A percentile compares a stretch with the other conserved stretches of the same genome.
phyloP scores from a whole-genome alignment of 495 filamentous ascomycete genomes.

The Neurospora sp. region DNA sequence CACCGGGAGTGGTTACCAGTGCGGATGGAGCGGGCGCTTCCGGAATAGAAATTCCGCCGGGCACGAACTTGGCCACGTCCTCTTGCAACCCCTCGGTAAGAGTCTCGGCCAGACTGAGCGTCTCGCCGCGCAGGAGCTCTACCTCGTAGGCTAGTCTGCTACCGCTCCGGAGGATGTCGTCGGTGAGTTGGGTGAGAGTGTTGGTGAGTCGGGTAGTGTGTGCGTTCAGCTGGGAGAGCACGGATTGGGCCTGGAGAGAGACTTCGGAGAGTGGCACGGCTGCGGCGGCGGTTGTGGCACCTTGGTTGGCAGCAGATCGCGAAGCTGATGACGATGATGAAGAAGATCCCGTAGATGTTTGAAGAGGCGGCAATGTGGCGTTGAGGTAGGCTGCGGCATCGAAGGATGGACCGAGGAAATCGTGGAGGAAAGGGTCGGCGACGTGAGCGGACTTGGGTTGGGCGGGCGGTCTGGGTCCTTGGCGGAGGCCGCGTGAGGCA shows the following conservation, averaged over 20 bases:
- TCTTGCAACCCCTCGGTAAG: slow-evolving; percentile 59
- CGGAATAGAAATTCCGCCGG: slow-evolving; percentile 30
- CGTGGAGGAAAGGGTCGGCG: slow-evolving; percentile 49
- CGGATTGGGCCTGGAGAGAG: slow-evolving; percentile 69
- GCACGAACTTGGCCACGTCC: slow-evolving; percentile 62
- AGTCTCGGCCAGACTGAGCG: slow-evolving; percentile 63
- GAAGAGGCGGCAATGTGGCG: slow-evolving; percentile 55
- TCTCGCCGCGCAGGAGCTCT: slow-evolving; percentile 82
- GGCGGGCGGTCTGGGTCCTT: slow-evolving; percentile 17
- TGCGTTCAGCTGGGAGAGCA: slow-evolving; percentile 77
- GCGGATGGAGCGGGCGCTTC: slow-evolving; percentile 5
- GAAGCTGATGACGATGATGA: not conserved
- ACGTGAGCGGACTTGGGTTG: slow-evolving; percentile 44
- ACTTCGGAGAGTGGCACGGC: slow-evolving; percentile 64
- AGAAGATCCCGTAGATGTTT: slow-evolving; percentile 20
- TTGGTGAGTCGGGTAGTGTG: slow-evolving; percentile 78
- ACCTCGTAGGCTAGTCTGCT: slow-evolving; percentile 89
- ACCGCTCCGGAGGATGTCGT: slow-evolving; percentile 84
- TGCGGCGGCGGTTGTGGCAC: slow-evolving; percentile 24
- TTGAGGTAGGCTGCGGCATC: slow-evolving; percentile 78
- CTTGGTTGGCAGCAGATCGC: slow-evolving; percentile 2
- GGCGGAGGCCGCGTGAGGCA: slow-evolving; percentile 11
- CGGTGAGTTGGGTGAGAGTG: slow-evolving; percentile 77
- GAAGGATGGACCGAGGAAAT: slow-evolving; percentile 65
- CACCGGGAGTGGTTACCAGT: not conserved